Base-by-base conservation (phyloP, 1,284 basidiomycete species). In the Ganoderma boninense region DNA sequence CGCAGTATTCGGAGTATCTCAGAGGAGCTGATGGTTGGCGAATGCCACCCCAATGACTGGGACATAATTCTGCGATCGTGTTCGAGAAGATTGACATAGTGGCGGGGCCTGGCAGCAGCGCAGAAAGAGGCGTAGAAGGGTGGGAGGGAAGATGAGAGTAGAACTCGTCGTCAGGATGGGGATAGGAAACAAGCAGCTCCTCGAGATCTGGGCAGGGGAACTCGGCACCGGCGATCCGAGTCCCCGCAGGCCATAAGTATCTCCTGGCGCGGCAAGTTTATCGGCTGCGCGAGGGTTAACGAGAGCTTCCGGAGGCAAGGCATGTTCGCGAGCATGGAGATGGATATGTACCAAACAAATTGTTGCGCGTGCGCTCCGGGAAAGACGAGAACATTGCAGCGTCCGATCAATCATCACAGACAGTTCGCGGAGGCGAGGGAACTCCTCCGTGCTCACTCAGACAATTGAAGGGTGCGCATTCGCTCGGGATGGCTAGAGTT, bases 101-200 rank as follows among this genome's bases (percentile, higher is more conserved):
- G 61, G 16, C 65, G 56, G 5, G 66, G 66, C 60, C n/a, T n/a
- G n/a, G n/a, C 60, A 67, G 49, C 61, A 62, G 10, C 61, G 66
- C 1, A 67, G 10, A 1, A 61, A 6, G 18, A 67, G 60, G 23
- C 11, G 20, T 13, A 13, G 32, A 16, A 67, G 49, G 16, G 60
- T 43, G 1, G 60, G 7, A 2, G 66, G 49, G 10, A n/a, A 67
- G 46, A 23, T 62, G 66, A 11, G 60, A 4, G 40, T 54, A 67
- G 23, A 67, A 23, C 46, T 63, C 32, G 35, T 67, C 60, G 3
- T 67, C 60, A 2, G 66, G 60, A n/a, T 67, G 60, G 11, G 66
- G 66, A 18, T 67, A 67, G 18, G 66, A 62, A 4, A 67, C 35
- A 13, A 32, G 18, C 4, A 66, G 65, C 5, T 59, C 20, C 16